Evolutionary conservation across 306 rosid genomes (phyloP), one percentile per base, ranked within the genome.

Genomic region (Quercus glauca): DNA sequence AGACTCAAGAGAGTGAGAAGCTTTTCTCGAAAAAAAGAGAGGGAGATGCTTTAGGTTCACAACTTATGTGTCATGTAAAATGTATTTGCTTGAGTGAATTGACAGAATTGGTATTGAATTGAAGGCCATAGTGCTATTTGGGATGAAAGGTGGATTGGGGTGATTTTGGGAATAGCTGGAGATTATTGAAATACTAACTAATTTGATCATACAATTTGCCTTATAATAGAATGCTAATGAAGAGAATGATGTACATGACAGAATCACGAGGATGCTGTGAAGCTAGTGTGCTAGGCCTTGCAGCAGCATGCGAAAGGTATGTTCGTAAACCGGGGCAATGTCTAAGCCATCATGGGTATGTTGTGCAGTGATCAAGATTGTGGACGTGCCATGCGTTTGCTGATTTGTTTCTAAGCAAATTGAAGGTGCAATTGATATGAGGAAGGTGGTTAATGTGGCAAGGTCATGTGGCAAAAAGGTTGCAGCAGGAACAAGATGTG

Each of bases 401-500:
- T 61, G 70, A 1, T 67, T 73, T 25, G 4, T 84, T 3, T 67
- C 85, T 0, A 83, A 77, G 35, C 80, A 83, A 1, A 10, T 74
- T 45, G 87, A 35, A 35, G 29, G 63, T 4, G 20, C 71, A 3
- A 33, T 89, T 0, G 80, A 85, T 61, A 3, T 86, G 77, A 64
- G 33, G 0, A 89, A 89, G 79, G 75, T 41, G 0, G 43, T 85
- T 61, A 74, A 7, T 56, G 84, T 87, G 6, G 89, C 81, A 28
- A 35, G 82, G 0, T 31, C 74, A 28, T 89, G 92, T 67, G 92
- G 89, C 6, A 55, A 78, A 81, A 74, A 55, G 0, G 17, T 89
- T 78, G 71, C 73, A 8, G n/a, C 85, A 0, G 85, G 92, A 76
- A 57, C 69, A 37, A 81, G 71, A 6, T 87, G 90, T 74, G 92